Base-by-base conservation (phyloP, 2,329 filamentous ascomycete genomes). In the Fonsecaea nubica region DNA sequence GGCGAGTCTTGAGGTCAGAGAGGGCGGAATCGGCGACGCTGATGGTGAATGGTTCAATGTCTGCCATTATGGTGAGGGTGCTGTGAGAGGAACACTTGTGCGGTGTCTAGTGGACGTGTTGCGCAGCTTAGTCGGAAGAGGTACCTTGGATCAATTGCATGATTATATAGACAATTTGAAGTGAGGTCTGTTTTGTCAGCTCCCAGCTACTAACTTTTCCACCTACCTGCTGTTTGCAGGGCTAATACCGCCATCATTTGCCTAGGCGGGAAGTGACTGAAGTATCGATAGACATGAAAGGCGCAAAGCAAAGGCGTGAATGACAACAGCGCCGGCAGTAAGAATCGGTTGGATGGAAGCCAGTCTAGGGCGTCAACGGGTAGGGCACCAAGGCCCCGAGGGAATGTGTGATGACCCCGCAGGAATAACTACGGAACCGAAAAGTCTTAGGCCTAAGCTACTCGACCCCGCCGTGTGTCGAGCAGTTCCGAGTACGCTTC, bases 1-100 rank as follows among this genome's bases (percentile, higher is more conserved):
- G 83, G 72, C 87, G 89, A 33, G 82, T 79, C 66, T 83, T 81
- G 2, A 90, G 80, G n/a, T 79, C 79, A 9, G 84, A 77, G 15
- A 90, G 53, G 18, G 40, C 40, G 5, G 76, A 75, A 48, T 88
- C 82, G 0, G 85, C 77, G n/a, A 88, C 76, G 12, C 76, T 73
- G 68, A 88, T 84, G 15, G 77, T 80, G 75, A 83, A 87, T 4
- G 80, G 77, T 33, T 74, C 35, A 45, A 71, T 66, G 40, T 70
- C 66, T 63, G 65, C 62, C 70, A 70, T 72, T 50, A 8, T 60
- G 59, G 6, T 8, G 10, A 25, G 42, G 10, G 32, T 10, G 21
- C 48, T 36, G 25, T 25, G 9, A 18, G 25, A 15, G 8, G 25
- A 18, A 12, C 10, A 25, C 18, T 25, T 7, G 45, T 12, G 45